Conservation (phyloP, 306 rosid species). For the Medicago lupulina region DNA sequence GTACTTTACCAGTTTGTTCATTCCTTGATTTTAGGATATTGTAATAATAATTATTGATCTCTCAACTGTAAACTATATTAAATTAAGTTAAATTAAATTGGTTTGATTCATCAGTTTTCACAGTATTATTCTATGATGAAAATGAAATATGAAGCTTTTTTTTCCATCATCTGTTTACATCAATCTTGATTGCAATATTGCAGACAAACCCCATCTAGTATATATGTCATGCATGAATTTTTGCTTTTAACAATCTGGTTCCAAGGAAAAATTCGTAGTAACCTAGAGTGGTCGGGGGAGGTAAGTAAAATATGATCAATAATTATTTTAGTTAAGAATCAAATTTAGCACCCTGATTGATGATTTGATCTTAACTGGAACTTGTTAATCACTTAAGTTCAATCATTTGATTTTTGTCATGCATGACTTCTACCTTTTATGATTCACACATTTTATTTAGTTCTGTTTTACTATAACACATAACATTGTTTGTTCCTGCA, state of each 20-base stretch:
- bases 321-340: too few relatives aligned
- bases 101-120: not conserved
- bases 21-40: conserved; percentile 39
- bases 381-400: not conserved
- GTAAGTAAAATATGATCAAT: too few relatives aligned
- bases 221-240: conserved; percentile 2
- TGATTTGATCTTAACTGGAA: too few relatives aligned
- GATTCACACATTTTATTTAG: not conserved
- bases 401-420: not conserved
- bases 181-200: conserved; percentile 12
- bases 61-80: conserved; percentile 42
- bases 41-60: conserved; percentile 15
- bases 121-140: conserved; percentile 9
- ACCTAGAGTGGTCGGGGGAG: not conserved
- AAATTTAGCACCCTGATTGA: too few relatives aligned
- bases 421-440: not conserved
- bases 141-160: conserved; percentile 5
- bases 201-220: not conserved
- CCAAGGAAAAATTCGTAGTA: not conserved
- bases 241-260: not conserved
- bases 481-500: too few relatives aligned
- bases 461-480: too few relatives aligned
- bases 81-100: not conserved
- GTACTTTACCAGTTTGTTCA: not conserved
- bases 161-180: not conserved